Evolutionary conservation across 225 moss, liverwort and hornwort genomes (phyloP).

Genomic region (Pseudoscleropodium purum): DNA sequence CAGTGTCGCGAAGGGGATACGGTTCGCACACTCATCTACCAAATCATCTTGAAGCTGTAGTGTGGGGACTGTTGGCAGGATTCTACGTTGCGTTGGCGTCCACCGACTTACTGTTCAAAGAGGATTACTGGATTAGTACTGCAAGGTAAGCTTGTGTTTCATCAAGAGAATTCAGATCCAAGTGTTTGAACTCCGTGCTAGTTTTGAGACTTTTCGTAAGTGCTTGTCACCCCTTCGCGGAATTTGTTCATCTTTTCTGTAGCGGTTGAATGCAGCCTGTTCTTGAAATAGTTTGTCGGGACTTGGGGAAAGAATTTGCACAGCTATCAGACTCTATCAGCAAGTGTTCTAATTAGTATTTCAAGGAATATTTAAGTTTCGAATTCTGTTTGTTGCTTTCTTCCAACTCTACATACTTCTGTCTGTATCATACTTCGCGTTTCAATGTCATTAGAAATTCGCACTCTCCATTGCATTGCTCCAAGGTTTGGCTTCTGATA

Average conservation of each 20-base stretch:
- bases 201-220: neutral
- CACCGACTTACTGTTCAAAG: neutral
- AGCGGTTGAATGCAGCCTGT: neutral
- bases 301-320: neutral
- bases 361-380: neutral
- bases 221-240: neutral
- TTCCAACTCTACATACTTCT: neutral
- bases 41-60: neutral
- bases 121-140: neutral
- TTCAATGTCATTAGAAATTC: neutral
- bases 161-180: neutral
- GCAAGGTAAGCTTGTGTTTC: neutral
- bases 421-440: neutral
- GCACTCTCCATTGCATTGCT: neutral
- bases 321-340: neutral
- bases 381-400: neutral
- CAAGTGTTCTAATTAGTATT: neutral
- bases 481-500: neutral
- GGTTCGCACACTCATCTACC: neutral
- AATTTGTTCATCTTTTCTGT: neutral
- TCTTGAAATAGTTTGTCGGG: neutral
- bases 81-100: neutral
- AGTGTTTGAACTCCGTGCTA: neutral
- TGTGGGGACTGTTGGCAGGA: neutral
- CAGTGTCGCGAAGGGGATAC: neutral